A percentile compares a stretch with the other conserved stretches of the same genome.
phyloP scores from a whole-genome alignment of 2,329 filamentous ascomycete genomes.

The Podosphaera fusca region DNA sequence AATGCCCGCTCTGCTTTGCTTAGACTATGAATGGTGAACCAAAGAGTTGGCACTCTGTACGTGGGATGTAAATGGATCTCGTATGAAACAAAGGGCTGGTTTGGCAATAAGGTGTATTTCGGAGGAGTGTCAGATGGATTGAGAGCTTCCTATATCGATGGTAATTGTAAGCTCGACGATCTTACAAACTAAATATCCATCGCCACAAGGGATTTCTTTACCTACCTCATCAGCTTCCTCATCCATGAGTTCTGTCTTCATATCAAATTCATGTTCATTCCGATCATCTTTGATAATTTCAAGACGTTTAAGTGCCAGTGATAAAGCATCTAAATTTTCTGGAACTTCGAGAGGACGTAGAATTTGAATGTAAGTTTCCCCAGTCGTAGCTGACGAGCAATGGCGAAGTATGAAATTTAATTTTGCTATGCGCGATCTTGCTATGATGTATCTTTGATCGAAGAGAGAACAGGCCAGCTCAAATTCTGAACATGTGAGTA shows the following conservation, averaged over 20 bases:
- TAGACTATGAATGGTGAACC: conserved; percentile 43
- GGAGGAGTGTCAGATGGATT: conserved; percentile 4
- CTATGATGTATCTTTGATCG: conserved; percentile 33
- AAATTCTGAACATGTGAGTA: conserved; percentile 38
- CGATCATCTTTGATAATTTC: conserved; percentile 3
- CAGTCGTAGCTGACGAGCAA: conserved; percentile 16
- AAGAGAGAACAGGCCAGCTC: conserved; percentile 38
- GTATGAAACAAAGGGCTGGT: conserved; percentile 29
- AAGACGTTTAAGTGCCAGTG: conserved; percentile 10
- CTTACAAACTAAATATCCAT: background rate
- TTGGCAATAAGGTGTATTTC: conserved; percentile 10
- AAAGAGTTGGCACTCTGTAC: conserved; percentile 53
- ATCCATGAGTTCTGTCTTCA: conserved; percentile 9
- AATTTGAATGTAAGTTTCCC: conserved; percentile 14
- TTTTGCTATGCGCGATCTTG: conserved; percentile 30
- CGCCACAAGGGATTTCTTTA: background rate
- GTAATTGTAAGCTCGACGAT: no score
- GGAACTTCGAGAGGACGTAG: conserved; percentile 11
- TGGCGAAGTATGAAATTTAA: conserved; percentile 30
- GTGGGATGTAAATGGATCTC: conserved; percentile 54
- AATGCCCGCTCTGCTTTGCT: conserved; percentile 28
- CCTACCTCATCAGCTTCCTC: conserved; percentile 14
- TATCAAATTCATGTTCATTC: conserved; percentile 4
- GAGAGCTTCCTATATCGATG: conserved; percentile 9
- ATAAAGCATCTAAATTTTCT: conserved; percentile 12